Percentiles rank a stretch among this genome's conserved stretches.
Conservation (phyloP, 768 basidiomycete species). For the Auriscalpium vulgare region DNA sequence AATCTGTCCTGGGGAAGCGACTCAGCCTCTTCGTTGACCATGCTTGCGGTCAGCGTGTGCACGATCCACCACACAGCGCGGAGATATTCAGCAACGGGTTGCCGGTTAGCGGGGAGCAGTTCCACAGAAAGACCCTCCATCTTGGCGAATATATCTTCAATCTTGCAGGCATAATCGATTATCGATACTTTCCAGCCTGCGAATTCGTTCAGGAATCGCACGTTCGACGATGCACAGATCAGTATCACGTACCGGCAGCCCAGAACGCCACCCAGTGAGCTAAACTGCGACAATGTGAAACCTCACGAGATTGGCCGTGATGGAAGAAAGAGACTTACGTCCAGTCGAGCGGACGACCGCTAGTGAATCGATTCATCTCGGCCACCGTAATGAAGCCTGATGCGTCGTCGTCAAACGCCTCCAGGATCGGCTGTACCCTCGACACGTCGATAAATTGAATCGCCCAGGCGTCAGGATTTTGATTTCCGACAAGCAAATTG, state of each 20-base stretch:
- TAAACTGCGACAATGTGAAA: slow-evolving; percentile 10
- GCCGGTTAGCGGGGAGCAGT: slow-evolving; percentile 5
- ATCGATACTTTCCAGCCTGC: slow-evolving; percentile 6
- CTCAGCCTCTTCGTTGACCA: neutral
- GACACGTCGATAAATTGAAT: slow-evolving; percentile 15
- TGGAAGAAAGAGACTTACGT: slow-evolving; percentile 9
- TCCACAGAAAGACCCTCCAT: slow-evolving; percentile 6
- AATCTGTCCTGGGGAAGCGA: slow-evolving; percentile 9
- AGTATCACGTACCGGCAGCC: slow-evolving; percentile 14
- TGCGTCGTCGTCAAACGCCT: slow-evolving; percentile 28
- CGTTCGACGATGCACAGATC: neutral
- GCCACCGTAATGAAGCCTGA: slow-evolving; percentile 26
- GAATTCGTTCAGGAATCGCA: too few species aligned
- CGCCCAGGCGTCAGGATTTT: slow-evolving; percentile 21
- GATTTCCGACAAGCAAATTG: neutral
- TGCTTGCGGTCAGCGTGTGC: slow-evolving; percentile 3
- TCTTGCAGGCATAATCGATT: slow-evolving; percentile 8
- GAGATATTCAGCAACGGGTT: neutral
- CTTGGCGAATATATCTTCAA: slow-evolving; percentile 5
- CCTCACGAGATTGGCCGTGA: neutral
- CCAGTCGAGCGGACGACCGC: slow-evolving; percentile 20
- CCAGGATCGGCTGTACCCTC: slow-evolving; percentile 19
- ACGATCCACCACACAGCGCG: neutral
- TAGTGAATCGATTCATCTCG: slow-evolving; percentile 26
- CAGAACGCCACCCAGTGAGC: slow-evolving; percentile 26